A percentile compares a stretch with the other conserved stretches of the same genome.
These are phyloP conservation scores for Globisporangium iwayamae DNA, from an alignment of 352 stramenopile genomes.

Conservation along the genomic window DNA sequence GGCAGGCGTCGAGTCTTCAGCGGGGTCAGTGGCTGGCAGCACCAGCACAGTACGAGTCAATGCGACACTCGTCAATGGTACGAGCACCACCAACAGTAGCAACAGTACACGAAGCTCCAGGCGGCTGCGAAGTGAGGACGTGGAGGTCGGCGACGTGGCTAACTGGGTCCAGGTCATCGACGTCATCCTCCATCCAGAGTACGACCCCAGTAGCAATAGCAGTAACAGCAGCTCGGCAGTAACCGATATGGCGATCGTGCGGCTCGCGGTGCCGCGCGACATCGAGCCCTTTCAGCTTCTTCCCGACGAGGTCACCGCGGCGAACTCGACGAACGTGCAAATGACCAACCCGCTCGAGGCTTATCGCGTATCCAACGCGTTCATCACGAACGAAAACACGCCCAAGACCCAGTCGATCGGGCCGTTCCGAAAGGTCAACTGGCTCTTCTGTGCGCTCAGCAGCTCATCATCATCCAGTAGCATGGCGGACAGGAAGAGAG, in stretches of 20 bases:
- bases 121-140: neutral
- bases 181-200: slow-evolving; percentile 22
- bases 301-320: neutral
- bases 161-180: slow-evolving; percentile 19
- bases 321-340: slow-evolving; percentile 16
- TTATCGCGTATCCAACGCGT: slow-evolving; percentile 17
- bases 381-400: slow-evolving; percentile 9
- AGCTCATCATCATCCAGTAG: neutral
- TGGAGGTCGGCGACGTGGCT: slow-evolving; percentile 23
- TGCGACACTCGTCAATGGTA: neutral
- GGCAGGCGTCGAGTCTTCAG: no score
- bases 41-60: neutral
- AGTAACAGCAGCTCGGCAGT: neutral
- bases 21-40: no score
- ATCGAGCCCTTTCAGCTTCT: slow-evolving; percentile 24
- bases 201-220: slow-evolving; percentile 1
- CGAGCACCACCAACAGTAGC: neutral
- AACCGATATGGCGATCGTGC: slow-evolving; percentile 25
- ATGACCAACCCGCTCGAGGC: slow-evolving; percentile 12
- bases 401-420: slow-evolving; percentile 13
- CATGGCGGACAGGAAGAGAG: neutral
- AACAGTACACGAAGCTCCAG: neutral
- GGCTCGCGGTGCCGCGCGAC: slow-evolving; percentile 11
- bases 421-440: slow-evolving; percentile 18
- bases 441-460: slow-evolving; percentile 18